phyloP scores from a whole-genome alignment of 1,284 basidiomycete species.

The Ceratobasidium papillatum region DNA sequence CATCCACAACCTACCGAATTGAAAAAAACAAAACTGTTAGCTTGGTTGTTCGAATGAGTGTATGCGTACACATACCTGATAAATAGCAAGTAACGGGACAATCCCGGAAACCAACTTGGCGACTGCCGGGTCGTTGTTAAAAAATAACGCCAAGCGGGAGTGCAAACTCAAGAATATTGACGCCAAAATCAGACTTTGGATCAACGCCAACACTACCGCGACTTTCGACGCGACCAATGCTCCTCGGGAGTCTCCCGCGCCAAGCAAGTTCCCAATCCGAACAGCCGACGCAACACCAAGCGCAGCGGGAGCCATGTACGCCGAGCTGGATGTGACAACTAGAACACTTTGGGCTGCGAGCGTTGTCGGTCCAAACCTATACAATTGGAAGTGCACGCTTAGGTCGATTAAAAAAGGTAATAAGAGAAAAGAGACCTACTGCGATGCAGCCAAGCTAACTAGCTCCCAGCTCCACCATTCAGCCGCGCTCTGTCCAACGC shows the following conservation, averaged over 20 bases:
- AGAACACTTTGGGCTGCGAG: constrained; percentile 62
- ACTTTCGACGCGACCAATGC: constrained; percentile 51
- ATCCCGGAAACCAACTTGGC: constrained; percentile 72
- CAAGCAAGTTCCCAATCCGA: constrained; percentile 59
- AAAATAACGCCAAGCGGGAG: constrained; percentile 75
- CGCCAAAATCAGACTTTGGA: constrained; percentile 68
- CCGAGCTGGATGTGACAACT: constrained; percentile 43
- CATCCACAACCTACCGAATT: constrained; percentile 59
- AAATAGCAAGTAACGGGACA: constrained; percentile 77
- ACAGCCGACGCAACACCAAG: constrained; percentile 85
- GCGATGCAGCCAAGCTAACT: constrained; percentile 65
- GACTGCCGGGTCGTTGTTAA: constrained; percentile 84
- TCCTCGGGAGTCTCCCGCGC: not conserved
- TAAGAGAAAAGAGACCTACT: constrained; percentile 50
- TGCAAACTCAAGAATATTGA: constrained; percentile 58
- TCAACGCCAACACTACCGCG: constrained; percentile 79
- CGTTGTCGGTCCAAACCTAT: constrained; percentile 52
- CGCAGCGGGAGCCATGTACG: constrained; percentile 63
- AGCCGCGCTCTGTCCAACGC: constrained; percentile 74
- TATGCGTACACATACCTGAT: constrained; percentile 65
- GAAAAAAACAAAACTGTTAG: not conserved
- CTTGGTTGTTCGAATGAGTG: not conserved
- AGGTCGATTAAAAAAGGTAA: too few relatives aligned
- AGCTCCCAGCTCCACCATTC: constrained; percentile 96
- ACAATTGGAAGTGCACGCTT: constrained; percentile 46